Base-by-base conservation (phyloP, 768 basidiomycete species). In the Royoungia palumana region DNA sequence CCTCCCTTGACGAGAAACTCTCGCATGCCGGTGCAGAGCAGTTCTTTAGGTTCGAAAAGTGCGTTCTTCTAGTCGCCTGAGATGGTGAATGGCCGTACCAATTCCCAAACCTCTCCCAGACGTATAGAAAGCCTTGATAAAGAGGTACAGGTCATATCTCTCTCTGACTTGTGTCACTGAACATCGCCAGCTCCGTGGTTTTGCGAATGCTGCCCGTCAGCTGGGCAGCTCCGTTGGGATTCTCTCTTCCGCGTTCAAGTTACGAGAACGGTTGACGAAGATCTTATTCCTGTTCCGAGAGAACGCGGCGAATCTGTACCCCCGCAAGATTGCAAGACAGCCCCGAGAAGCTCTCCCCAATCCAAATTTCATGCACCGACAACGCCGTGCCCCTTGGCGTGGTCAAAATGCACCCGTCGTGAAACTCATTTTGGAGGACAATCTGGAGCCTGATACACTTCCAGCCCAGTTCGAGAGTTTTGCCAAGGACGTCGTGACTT, bases 251-350 rank as follows among this genome's bases (percentile, higher is more conserved):
- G 74, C 78, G 1, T 78, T 73, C 58, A 72, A 73, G 48, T 63
- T 80, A 20, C 73, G 79, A 5, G 72, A 79, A 44, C 75, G 79
- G 10, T 67, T 81, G 24, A 70, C 75, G 5, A 76, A 77, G 49
- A 71, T 80, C 10, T 58, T 76, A 24, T 76, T 72, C 50, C 65
- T 80, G 22, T 79, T 81, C 57, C 74, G 75, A 35, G 76, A 78
- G 53, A 80, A 80, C 47, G 78, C 79, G n/a, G 77, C 80, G 20
- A 75, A 73, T 35, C 65, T 81, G n/a, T 75, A 80, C 49, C 78
- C 79, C 35, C 70, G 75, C 41, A 78, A 75, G 53, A 66, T 80
- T 36, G 47, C 53, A 20, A 66, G 69, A 35, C 72, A 72, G 45
- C 62, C 70, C 13, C 66, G 63, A 17, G 75, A 76, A 22, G 59